A percentile compares a stretch with the other conserved stretches of the same genome.
Conservation (phyloP, 1,284 basidiomycete species). For the Sanghuangporus sanghuang region DNA sequence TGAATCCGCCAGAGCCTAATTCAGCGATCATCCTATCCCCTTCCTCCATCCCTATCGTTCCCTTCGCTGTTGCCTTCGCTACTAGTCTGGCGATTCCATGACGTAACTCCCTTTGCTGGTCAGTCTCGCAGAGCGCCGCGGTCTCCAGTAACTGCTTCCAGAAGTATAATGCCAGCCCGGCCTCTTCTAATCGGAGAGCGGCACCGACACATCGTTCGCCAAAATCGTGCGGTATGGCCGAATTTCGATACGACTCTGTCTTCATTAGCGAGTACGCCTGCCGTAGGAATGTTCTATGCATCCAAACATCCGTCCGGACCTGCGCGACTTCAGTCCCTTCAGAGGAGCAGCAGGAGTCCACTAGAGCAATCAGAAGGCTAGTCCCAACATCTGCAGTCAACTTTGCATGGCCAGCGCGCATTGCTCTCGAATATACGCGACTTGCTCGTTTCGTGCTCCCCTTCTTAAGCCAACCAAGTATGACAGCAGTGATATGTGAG, state of each 20-base stretch:
- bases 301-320: constrained; percentile 21
- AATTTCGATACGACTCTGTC: constrained; percentile 30
- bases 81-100: constrained; percentile 33
- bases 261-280: constrained; percentile 40
- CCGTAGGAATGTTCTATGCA: constrained; percentile 30
- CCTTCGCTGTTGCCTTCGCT: constrained; percentile 27
- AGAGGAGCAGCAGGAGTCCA: not conserved
- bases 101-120: constrained; percentile 39
- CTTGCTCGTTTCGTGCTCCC: constrained; percentile 40
- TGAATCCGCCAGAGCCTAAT: constrained; percentile 19
- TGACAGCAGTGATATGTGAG: constrained; percentile 54
- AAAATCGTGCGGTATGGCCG: constrained; percentile 38
- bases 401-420: constrained; percentile 27
- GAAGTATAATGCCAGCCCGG: constrained; percentile 50
- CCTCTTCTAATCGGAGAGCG: constrained; percentile 43
- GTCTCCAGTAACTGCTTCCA: constrained; percentile 47
- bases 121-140: constrained; percentile 46
- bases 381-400: constrained; percentile 45
- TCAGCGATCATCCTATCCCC: constrained; percentile 33
- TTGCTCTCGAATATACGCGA: constrained; percentile 37
- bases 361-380: constrained; percentile 41
- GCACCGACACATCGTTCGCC: constrained; percentile 48
- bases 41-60: constrained; percentile 26
- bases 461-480: constrained; percentile 47
- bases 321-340: constrained; percentile 12